These are phyloP conservation scores for Teratosphaeria gauchensis DNA, from an alignment of 2,329 filamentous ascomycete species.

Conservation along the genomic window DNA sequence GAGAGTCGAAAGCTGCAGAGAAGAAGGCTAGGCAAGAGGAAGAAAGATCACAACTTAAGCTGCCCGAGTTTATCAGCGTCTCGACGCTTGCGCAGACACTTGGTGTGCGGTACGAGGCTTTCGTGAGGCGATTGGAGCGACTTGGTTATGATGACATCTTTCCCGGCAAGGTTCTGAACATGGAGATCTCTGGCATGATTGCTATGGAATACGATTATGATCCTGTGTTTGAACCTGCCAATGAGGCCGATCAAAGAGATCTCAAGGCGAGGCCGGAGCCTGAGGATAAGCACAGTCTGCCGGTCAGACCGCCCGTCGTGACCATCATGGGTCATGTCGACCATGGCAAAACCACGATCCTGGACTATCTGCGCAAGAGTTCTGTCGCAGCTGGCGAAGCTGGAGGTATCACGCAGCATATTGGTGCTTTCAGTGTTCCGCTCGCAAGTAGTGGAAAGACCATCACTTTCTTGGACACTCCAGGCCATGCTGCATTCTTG, in stretches of 20 bases:
- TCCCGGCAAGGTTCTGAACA: slow-evolving; percentile 75
- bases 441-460: slow-evolving; percentile 66
- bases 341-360: slow-evolving; percentile 92
- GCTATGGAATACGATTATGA: slow-evolving; percentile 91
- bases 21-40: slow-evolving; percentile 14
- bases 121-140: slow-evolving; percentile 65
- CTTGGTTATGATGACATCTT: slow-evolving; percentile 84
- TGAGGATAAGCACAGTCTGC: slow-evolving; percentile 46
- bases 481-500: slow-evolving; percentile 89
- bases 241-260: slow-evolving; percentile 54
- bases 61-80: slow-evolving; percentile 91
- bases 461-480: slow-evolving; percentile 95
- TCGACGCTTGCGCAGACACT: slow-evolving; percentile 68
- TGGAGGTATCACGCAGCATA: slow-evolving; percentile 96
- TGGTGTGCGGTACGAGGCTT: slow-evolving; percentile 59
- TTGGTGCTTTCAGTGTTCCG: slow-evolving; percentile 88
- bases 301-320: slow-evolving; percentile 77
- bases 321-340: slow-evolving; percentile 99
- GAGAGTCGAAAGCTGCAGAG: slow-evolving; percentile 5
- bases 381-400: slow-evolving; percentile 87
- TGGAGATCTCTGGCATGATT: slow-evolving; percentile 81
- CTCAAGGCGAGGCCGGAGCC: slow-evolving; percentile 53
- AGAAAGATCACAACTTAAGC: slow-evolving; percentile 40
- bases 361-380: slow-evolving; percentile 88
- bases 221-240: slow-evolving; percentile 48